Conservation (phyloP, 2,329 filamentous ascomycete species). For the Reticulascus tulasneorum region DNA sequence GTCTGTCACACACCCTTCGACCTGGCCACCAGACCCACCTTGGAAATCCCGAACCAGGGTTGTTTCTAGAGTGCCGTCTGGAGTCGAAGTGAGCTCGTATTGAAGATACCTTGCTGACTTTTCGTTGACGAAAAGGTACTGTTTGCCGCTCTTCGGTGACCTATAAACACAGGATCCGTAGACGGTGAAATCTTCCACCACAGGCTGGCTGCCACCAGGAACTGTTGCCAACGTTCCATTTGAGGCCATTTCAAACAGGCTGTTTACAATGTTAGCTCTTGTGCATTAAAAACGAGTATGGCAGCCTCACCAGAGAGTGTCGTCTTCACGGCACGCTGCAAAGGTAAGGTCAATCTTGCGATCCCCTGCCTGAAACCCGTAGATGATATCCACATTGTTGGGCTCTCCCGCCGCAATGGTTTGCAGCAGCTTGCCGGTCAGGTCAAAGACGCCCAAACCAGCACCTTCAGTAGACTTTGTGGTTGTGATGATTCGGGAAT, state of each 20-base stretch:
- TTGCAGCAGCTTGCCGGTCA: constrained; percentile 44
- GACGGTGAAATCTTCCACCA: constrained; percentile 39
- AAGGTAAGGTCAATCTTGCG: constrained; percentile 43
- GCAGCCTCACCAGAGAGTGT: constrained; percentile 45
- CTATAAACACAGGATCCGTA: constrained; percentile 51
- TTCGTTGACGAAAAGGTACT: constrained; percentile 52
- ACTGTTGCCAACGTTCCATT: constrained; percentile 40
- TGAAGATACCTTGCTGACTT: constrained; percentile 52
- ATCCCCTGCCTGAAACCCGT: constrained; percentile 39
- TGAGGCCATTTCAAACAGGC: constrained; percentile 44
- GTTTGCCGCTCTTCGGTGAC: constrained; percentile 40
- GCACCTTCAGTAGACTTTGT: constrained; percentile 46
- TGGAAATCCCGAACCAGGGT: constrained; percentile 47
- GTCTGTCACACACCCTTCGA: constrained; percentile 51
- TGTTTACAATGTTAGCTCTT: constrained; percentile 12
- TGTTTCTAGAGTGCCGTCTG: constrained; percentile 37
- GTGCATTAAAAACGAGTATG: neutral
- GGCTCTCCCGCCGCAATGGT: constrained; percentile 40
- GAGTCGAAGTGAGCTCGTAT: constrained; percentile 40
- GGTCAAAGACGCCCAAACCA: constrained; percentile 45
- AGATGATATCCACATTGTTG: constrained; percentile 53
- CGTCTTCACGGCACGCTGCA: constrained; percentile 46
- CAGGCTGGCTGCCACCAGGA: constrained; percentile 41
- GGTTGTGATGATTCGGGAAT: constrained; percentile 48
- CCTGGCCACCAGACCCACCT: constrained; percentile 47